Percentiles rank a stretch among this genome's conserved stretches.
Evolutionary conservation across 805 yeast genomes (phyloP).

Genomic region (Lipomyces spencermartinsiae): DNA sequence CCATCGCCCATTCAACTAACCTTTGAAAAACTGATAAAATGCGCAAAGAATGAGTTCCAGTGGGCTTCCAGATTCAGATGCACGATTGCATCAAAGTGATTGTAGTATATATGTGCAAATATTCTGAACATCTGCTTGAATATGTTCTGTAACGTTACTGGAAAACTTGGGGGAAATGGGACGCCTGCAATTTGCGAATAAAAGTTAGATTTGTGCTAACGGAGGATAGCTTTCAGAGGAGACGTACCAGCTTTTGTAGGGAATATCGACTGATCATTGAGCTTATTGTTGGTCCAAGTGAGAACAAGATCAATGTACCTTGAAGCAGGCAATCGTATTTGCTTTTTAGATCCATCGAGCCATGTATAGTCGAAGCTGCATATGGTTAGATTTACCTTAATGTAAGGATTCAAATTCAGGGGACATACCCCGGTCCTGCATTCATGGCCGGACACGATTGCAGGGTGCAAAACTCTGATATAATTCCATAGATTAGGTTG

Average conservation of each 20-base stretch:
- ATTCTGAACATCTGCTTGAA: conserved; percentile 92
- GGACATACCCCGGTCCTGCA: conserved; percentile 77
- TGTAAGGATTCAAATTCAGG: neutral
- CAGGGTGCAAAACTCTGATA: conserved; percentile 88
- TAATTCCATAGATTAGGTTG: conserved; percentile 87
- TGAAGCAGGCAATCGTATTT: conserved; percentile 85
- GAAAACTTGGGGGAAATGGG: conserved; percentile 86
- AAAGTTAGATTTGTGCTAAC: neutral
- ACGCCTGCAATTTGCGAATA: conserved; percentile 40
- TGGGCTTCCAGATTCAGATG: conserved; percentile 94
- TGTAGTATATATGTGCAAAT: conserved; percentile 92
- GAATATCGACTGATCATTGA: conserved; percentile 86
- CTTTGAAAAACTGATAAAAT: conserved; percentile 82
- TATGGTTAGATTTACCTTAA: neutral
- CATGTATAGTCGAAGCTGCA: conserved; percentile 77
- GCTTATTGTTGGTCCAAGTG: conserved; percentile 85
- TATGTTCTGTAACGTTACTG: conserved; percentile 83
- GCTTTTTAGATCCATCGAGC: conserved; percentile 81
- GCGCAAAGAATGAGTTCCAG: conserved; percentile 97
- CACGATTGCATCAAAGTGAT: conserved; percentile 92
- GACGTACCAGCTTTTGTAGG: conserved; percentile 82
- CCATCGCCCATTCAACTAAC: conserved; percentile 6
- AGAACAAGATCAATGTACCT: conserved; percentile 92
- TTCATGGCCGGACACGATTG: conserved; percentile 91
- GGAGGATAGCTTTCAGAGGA: neutral